Base-by-base conservation (phyloP, 2,329 filamentous ascomycete genomes). In the Coleophoma crateriformis region DNA sequence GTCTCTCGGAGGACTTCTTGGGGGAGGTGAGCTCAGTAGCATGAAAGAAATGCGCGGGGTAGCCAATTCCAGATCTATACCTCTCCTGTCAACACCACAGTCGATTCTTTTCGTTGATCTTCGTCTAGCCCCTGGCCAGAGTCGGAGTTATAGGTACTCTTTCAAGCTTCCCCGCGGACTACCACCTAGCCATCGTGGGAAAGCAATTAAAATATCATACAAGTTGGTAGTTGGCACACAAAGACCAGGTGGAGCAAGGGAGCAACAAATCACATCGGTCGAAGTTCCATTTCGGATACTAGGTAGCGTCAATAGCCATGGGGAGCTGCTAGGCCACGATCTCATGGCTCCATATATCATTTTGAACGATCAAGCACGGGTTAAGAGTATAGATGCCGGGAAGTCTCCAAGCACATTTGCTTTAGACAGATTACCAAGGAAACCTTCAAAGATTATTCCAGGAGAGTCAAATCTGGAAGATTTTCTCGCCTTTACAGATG, bases 51-150 rank as follows among this genome's bases (percentile, higher is more conserved):
- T 97, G 89, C 86, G 91, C 56, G 88, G 88, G 3, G 85, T 87
- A 46, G 87, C 87, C 22, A 94, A 87, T 65, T 87, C 90, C 33
- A 91, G 90, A 64, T 87, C 88, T 3, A 85, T 99, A 40, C 94
- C 94, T 0, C 73, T 99, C 43, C 76, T 99, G n/a, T 94, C 89
- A 14, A 97, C 92, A 5, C 91, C 92, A 1, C 94, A 97, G 69
- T 96, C 90, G 2, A 89, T 99, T 53, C 72, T 99, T 12, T 99
- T 99, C 66, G 94, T 99, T 47, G 91, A 99, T 67, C 73, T 99
- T 49, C 84, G 87, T 59, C 78, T 99, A 19, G 85, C 80, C 7
- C 91, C 94, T 0, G 94, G 92, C 1, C 90, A 99, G 69, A 95
- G 90, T 67, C 85, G 82, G 59, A 87, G 84, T 44, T 99, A 87